Conservation (phyloP, 164 flowering plant genomes). For the Sextonia rubra region DNA sequence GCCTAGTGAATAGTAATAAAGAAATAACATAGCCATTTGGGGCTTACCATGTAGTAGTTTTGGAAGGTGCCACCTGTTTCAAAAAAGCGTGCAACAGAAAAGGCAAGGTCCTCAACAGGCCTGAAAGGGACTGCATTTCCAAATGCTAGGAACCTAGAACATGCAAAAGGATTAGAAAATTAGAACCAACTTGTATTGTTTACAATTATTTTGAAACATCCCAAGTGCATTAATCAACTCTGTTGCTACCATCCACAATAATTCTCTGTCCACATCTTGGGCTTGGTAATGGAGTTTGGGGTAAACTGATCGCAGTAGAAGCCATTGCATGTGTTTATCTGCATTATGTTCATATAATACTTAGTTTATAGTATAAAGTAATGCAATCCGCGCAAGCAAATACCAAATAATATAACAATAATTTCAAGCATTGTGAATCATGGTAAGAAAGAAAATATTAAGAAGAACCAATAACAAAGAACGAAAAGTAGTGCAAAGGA, state of each 20-base stretch:
- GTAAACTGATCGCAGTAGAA: constrained; percentile 52
- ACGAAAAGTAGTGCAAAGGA: not conserved
- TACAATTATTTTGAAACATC: not conserved
- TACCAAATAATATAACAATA: not conserved
- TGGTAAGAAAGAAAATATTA: no score
- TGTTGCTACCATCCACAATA: constrained; percentile 51
- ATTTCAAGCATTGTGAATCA: not conserved
- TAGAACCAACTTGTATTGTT: not conserved
- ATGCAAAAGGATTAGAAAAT: constrained; percentile 3
- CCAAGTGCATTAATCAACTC: not conserved
- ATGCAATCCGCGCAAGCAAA: not conserved
- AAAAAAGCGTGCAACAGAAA: constrained; percentile 63
- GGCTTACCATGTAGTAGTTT: constrained; percentile 67
- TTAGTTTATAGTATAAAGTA: not conserved
- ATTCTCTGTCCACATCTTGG: constrained; percentile 64
- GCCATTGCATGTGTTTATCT: constrained; percentile 63
- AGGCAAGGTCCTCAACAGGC: constrained; percentile 68
- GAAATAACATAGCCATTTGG: not conserved
- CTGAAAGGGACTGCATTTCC: constrained; percentile 52
- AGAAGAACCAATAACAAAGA: no score
- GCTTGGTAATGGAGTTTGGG: constrained; percentile 45
- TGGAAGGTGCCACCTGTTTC: constrained; percentile 60
- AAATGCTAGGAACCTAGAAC: constrained; percentile 50
- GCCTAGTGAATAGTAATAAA: not conserved
- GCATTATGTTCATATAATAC: constrained; percentile 15